phyloP scores from a whole-genome alignment of 176 grass and related monocot species.

The Zoysia japonica region DNA sequence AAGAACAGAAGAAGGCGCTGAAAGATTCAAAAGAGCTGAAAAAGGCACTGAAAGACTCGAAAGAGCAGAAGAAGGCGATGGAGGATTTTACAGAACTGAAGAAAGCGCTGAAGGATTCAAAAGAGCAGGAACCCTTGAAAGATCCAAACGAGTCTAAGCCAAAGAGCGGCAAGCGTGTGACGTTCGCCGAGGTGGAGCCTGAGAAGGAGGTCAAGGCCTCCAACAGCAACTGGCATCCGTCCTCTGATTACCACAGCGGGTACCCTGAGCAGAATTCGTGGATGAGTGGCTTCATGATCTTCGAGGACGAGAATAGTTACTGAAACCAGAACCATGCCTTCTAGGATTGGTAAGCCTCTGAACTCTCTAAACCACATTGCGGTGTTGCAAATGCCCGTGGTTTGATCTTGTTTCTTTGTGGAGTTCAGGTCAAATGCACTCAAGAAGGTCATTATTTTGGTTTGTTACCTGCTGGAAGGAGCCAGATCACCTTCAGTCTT shows the following conservation, averaged over 20 bases:
- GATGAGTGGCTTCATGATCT: conserved; percentile 55
- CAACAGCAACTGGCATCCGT: conserved; percentile 37
- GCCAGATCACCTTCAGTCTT: neutral
- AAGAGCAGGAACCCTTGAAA: conserved; percentile 7
- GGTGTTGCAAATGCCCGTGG: neutral
- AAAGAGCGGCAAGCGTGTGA: conserved; percentile 46
- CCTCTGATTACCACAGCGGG: conserved; percentile 5
- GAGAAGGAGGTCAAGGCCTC: conserved; percentile 48
- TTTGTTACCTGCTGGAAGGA: neutral
- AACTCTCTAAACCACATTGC: neutral
- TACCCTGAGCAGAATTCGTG: conserved; percentile 45
- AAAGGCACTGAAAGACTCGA: conserved; percentile 32
- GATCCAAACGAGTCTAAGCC: conserved; percentile 35
- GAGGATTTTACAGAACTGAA: conserved; percentile 41
- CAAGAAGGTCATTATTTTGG: neutral
- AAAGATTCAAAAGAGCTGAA: conserved; percentile 42
- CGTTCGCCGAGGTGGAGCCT: conserved; percentile 41
- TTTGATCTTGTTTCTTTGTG: conserved; percentile 16
- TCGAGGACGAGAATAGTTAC: conserved; percentile 56
- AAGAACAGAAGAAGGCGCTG: conserved; percentile 34
- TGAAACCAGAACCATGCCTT: conserved; percentile 27
- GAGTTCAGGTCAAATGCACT: conserved; percentile 23
- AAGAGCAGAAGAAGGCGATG: conserved; percentile 37
- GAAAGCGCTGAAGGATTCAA: conserved; percentile 33
- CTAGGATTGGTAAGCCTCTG: conserved; percentile 15